A percentile compares a stretch with the other conserved stretches of the same genome.
Evolutionary conservation across 2,329 filamentous ascomycete genomes (phyloP).

Genomic region (Talaromyces islandicus): DNA sequence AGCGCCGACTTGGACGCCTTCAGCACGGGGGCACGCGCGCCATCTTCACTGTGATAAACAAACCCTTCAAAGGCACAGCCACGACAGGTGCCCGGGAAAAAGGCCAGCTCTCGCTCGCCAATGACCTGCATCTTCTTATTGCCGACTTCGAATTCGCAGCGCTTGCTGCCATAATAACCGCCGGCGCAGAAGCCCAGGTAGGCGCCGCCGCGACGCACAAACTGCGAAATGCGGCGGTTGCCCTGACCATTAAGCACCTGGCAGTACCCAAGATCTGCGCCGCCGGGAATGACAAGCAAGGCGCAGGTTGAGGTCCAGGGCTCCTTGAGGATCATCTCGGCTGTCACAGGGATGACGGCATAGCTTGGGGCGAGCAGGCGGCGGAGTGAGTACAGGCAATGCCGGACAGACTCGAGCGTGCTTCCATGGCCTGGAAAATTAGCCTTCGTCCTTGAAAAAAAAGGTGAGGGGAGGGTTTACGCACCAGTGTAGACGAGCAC

Average conservation of each 20-base stretch:
- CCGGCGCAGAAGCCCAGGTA: conserved; percentile 94
- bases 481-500: conserved; percentile 87
- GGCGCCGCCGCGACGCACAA: conserved; percentile 74
- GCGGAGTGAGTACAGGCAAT: conserved; percentile 81
- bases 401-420: conserved; percentile 80
- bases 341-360: conserved; percentile 79
- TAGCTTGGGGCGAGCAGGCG: conserved; percentile 84
- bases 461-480: conserved; percentile 17
- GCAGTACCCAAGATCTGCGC: conserved; percentile 90
- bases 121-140: conserved; percentile 76
- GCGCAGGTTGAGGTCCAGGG: conserved; percentile 86
- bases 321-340: conserved; percentile 76
- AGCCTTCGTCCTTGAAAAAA: conserved; percentile 21
- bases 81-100: conserved; percentile 81
- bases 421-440: conserved; percentile 65
- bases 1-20: conserved; percentile 59
- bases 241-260: conserved; percentile 79
- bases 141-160: conserved; percentile 89
- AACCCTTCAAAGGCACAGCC: conserved; percentile 87
- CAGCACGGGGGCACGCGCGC: conserved; percentile 67
- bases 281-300: conserved; percentile 84
- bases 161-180: conserved; percentile 76
- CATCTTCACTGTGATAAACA: conserved; percentile 79
- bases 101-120: conserved; percentile 75
- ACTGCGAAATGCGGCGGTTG: conserved; percentile 77